Evolutionary conservation across 1,284 basidiomycete species (phyloP), one percentile per base, ranked within the genome.

Genomic region (Boletellus sp.): DNA sequence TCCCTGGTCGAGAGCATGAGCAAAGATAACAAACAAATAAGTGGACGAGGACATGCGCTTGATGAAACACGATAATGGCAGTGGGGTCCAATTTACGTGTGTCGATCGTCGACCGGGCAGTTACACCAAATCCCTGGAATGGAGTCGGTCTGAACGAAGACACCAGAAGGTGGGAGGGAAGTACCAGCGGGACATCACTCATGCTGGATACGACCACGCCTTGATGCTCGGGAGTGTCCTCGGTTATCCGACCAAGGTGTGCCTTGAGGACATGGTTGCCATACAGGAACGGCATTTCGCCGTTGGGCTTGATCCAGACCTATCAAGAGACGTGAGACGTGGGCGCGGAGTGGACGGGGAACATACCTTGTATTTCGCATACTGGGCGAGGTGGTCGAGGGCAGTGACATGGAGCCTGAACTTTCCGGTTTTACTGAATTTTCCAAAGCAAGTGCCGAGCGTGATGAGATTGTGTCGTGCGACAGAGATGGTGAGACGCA

Each of bases 231-330:
- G 96, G 95, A 5, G 95, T 97, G 67, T 99, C 97, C 69, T 99
- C 97, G 48, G 97, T 98, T 68, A 99, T 98, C 60, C 96, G 82
- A n/a, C 97, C 96, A 24, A 99, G 78, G 71, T 99, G 97, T 28
- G 97, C 97, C 74, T 99, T 99, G 59, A 98, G 84, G 55, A 99
- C 90, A 75, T 99, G 95, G 69, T 99, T 99, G 51, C 97, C 97
- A 66, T 99, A 99, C 46, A 99, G 74, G 78, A 97, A 99, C 3
- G 97, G 97, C 84, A 99, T 93, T 74, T 99, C 97, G 65, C 97
- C 97, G 58, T 99, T 97, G 15, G 95, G 90, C 72, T 99, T 99
- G 71, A 99, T 96, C 97, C 97, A 99, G 35, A 98, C 85, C 95
- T 97, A 8, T 21, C 10, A 12, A 7, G n/a, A 30, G 55, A 44